Evolutionary conservation across 2,329 filamentous ascomycete genomes (phyloP), one percentile per base, ranked within the genome.

Genomic region (Pleomassaria siparia): DNA sequence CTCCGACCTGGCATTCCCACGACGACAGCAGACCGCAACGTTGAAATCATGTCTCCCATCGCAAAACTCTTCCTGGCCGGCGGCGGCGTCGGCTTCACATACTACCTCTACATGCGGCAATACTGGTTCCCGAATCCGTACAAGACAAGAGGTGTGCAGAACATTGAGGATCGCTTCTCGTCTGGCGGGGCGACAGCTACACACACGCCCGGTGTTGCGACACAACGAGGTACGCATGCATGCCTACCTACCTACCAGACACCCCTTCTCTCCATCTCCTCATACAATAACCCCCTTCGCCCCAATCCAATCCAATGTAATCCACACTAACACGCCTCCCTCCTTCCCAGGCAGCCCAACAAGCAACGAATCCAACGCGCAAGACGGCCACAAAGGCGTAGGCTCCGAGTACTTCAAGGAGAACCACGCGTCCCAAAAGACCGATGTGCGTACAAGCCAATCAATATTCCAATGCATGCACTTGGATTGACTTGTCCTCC

Each of bases 81-180:
- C 41, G 67, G 62, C 22, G 61, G 59, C 43, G 59, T 65, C 13
- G 66, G 68, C 48, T 64, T 70, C 51, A 55, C 54, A 42, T 70
- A 70, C 58, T 66, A 69, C 56, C 55, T 69, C 43, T 59, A 62
- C 50, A 69, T 69, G 63, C 60, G 66, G 47, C 62, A 62, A 43
- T 66, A 69, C 55, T 69, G 66, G 67, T 69, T 66, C 60, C 64
- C 65, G 44, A 67, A 70, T 51, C 63, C 67, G 10, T 68, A 67
- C 58, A 68, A 69, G 57, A 71, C 67, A 21, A 55, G 58, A 32
- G 66, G 51, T 26, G 50, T 63, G n/a, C 53, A 67, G 53, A 67
- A 68, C 47, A 63, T 71, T 33, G 67, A 68, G 46, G 58, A 67
- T 40, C 59, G 65, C 20, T 71, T 56, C 49, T 59, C 63, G 3